These are phyloP conservation scores for Elongisporangium anandrum DNA, from an alignment of 352 stramenopile species.

Conservation along the genomic window DNA sequence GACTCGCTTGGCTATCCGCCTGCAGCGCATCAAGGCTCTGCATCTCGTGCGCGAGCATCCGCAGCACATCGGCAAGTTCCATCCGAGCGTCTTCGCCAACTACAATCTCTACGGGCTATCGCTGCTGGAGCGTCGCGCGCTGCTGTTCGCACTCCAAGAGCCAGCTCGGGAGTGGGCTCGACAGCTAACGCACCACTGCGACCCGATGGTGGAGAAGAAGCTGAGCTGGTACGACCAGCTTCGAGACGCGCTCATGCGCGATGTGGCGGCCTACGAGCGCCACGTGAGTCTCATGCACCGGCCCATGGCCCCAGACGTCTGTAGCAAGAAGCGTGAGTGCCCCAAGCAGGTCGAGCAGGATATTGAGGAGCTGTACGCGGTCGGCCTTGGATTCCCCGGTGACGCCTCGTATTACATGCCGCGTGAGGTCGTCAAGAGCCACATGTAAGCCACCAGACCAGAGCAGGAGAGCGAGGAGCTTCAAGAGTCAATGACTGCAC, in stretches of 20 bases:
- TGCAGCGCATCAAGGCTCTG: background rate
- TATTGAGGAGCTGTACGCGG: background rate
- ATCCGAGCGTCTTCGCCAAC: background rate
- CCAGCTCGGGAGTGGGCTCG: background rate
- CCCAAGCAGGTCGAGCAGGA: background rate
- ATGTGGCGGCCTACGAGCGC: background rate
- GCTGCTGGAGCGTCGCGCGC: background rate
- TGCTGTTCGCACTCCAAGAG: background rate
- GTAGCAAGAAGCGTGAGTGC: background rate
- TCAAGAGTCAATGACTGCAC: background rate
- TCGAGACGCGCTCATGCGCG: background rate
- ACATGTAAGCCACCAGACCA: background rate
- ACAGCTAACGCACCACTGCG: background rate
- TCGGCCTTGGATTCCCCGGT: background rate
- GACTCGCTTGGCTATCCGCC: background rate
- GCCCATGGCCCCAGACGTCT: background rate
- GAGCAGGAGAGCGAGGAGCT: background rate
- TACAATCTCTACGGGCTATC: background rate
- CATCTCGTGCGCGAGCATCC: background rate
- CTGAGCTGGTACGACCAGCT: background rate
- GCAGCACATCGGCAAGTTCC: background rate
- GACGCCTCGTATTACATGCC: background rate
- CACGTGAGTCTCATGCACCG: background rate
- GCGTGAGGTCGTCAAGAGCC: background rate
- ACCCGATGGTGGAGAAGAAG: background rate